Conservation (phyloP, 2,329 filamentous ascomycete genomes). For the Cercospora nicotianae region DNA sequence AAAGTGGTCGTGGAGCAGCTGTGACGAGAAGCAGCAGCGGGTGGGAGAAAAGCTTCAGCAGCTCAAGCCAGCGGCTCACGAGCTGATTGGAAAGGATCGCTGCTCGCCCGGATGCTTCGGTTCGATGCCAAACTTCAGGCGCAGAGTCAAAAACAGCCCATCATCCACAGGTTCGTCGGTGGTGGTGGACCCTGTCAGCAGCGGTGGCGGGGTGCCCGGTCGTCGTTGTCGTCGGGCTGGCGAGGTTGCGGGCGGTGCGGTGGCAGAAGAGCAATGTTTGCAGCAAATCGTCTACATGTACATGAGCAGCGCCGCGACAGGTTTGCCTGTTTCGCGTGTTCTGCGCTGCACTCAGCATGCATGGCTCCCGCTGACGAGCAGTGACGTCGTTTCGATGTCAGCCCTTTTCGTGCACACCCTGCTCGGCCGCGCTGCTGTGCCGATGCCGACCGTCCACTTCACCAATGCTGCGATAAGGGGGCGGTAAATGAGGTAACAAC, state of each 20-base stretch:
- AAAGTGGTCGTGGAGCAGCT: neutral
- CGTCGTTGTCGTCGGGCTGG: neutral
- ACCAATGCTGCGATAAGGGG: neutral
- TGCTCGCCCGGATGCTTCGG: slow-evolving; percentile 10
- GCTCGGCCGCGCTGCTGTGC: neutral
- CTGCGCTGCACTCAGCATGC: neutral
- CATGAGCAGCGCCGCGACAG: neutral
- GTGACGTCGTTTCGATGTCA: neutral
- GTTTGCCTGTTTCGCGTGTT: neutral
- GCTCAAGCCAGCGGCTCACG: neutral
- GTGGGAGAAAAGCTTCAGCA: slow-evolving; percentile 2
- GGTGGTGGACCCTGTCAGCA: neutral
- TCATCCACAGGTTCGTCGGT: neutral
- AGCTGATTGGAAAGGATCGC: slow-evolving; percentile 2
- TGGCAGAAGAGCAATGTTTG: neutral
- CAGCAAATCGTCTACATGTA: neutral
- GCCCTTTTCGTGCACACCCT: neutral
- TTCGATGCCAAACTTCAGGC: neutral
- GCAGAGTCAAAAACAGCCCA: neutral
- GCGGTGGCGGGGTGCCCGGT: neutral
- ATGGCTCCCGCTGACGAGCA: neutral
- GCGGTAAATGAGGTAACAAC: neutral
- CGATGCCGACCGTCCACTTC: neutral
- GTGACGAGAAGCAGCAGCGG: neutral
- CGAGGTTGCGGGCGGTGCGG: neutral